Conservation (phyloP, 2,329 filamentous ascomycete genomes). For the Penicillium frequentans region DNA sequence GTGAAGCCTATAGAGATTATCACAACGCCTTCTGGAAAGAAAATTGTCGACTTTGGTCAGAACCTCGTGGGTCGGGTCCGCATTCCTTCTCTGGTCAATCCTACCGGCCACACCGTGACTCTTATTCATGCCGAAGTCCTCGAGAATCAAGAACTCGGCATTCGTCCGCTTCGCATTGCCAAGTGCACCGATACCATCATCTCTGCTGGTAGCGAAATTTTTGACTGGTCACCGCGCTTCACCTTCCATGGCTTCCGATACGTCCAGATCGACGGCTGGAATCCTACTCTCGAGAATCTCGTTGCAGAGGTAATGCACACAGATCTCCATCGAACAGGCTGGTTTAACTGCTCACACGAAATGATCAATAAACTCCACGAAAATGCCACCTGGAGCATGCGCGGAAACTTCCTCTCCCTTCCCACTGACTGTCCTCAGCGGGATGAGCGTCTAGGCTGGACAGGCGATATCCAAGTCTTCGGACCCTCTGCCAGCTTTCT, state of each 20-base stretch:
- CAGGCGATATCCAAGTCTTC: slow-evolving; percentile 53
- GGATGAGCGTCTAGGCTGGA: slow-evolving; percentile 57
- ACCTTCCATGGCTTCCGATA: slow-evolving; percentile 58
- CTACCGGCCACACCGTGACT: slow-evolving; percentile 18
- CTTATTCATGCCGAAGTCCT: slow-evolving; percentile 58
- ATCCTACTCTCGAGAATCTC: slow-evolving; percentile 22
- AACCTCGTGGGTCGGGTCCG: slow-evolving; percentile 56
- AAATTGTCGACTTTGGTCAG: slow-evolving; percentile 58
- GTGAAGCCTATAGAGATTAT: slow-evolving; percentile 29
- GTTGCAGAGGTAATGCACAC: slow-evolving; percentile 50
- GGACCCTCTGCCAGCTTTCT: slow-evolving; percentile 43
- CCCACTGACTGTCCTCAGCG: slow-evolving; percentile 60
- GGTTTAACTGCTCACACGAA: slow-evolving; percentile 53
- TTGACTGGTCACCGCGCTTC: slow-evolving; percentile 49
- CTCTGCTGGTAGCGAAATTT: slow-evolving; percentile 26
- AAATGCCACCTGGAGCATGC: slow-evolving; percentile 59
- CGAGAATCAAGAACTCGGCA: slow-evolving; percentile 47
- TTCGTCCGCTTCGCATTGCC: slow-evolving; percentile 47
- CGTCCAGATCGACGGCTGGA: slow-evolving; percentile 42
- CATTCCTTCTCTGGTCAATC: slow-evolving; percentile 28
- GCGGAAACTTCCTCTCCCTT: slow-evolving; percentile 58
- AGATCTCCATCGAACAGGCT: slow-evolving; percentile 53
- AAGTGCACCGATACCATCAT: slow-evolving; percentile 45
- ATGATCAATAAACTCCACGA: slow-evolving; percentile 56
- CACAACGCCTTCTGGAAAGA: slow-evolving; percentile 46